Evolutionary conservation across 331 rosid species (phyloP), one percentile per base, ranked within the genome.

Genomic region (Spiraea crenata): DNA sequence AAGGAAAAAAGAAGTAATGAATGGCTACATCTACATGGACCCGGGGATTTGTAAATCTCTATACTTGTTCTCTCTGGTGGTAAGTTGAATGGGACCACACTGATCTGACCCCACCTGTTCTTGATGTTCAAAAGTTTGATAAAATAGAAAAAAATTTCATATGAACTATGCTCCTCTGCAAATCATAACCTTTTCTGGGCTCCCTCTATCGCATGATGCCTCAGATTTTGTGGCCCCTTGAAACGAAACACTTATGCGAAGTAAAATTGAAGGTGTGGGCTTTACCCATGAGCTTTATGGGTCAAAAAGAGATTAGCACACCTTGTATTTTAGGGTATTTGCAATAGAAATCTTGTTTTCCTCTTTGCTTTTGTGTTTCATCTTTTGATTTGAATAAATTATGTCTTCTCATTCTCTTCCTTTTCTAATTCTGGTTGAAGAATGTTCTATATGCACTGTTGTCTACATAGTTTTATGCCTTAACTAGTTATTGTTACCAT

Each of bases 221-320:
- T 40, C 63, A 20, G 54, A 54, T 70, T 69, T 63, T 44, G 5
- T 48, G 77, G 66, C 75, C 87, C 80, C 76, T 64, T 44, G 59
- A 34, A 54, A 68, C 58, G 14, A 1, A 6, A 25, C 31, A 25
- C 31, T 25, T 25, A 25, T 49, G 41, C 77, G 4, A 12, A 31
- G 61, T 14, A 20, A 37, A 56, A 51, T 10, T 14, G 0, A 56
- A 48, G 10, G 38, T 62, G 72, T 50, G 45, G 25, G 19, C 62
- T 41, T 0, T 7, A 68, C 79, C 57, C 37, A 40, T 48, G 67
- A 67, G 56, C 46, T 19, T 62, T 60, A 54, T 39, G 59, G 47
- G 71, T 64, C 50, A 69, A 73, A 64, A 77, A 50, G 40, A 41
- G 14, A 17, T 57, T 34, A 35, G n/a, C 15, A 8, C 9, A n/a